Evolutionary conservation across 2,329 filamentous ascomycete species (phyloP).

Genomic region (Albophoma yamanashiensis): DNA sequence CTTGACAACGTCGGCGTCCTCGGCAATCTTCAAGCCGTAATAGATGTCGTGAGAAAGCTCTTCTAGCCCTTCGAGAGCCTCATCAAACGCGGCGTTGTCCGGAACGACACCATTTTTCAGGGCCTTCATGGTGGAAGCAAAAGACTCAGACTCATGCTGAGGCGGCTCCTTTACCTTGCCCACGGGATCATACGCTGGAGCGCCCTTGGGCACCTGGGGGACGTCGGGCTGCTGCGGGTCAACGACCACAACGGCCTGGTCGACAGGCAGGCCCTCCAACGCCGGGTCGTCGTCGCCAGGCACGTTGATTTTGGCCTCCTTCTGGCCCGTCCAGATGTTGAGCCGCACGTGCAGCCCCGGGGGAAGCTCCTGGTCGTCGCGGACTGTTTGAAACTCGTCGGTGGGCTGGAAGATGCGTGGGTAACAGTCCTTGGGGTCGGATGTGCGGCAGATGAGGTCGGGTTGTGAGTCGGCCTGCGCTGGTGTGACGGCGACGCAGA

Average conservation of each 20-base stretch:
- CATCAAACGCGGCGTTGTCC: constrained; percentile 27
- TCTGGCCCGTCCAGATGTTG: constrained; percentile 51
- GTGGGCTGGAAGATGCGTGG: constrained; percentile 53
- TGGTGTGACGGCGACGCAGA: constrained; percentile 14
- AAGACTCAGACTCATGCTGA: constrained; percentile 15
- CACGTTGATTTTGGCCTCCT: constrained; percentile 56
- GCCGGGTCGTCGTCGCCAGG: constrained; percentile 37
- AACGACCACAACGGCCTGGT: constrained; percentile 42
- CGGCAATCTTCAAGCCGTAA: constrained; percentile 53
- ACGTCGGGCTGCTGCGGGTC: constrained; percentile 29
- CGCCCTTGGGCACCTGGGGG: constrained; percentile 31
- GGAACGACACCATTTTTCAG: constrained; percentile 32
- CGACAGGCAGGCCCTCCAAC: constrained; percentile 39
- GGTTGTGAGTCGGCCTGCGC: constrained; percentile 22
- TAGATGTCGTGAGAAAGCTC: constrained; percentile 60
- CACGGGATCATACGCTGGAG: constrained; percentile 45
- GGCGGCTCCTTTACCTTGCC: constrained; percentile 47
- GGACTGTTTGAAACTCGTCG: constrained; percentile 51
- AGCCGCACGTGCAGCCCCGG: constrained; percentile 55
- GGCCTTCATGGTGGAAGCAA: constrained; percentile 32
- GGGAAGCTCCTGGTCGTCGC: constrained; percentile 54
- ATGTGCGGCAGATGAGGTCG: constrained; percentile 56
- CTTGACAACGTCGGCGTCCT: constrained; percentile 41
- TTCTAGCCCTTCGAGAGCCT: constrained; percentile 45
- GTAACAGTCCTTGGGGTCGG: constrained; percentile 52